These are phyloP conservation scores for Bipolaris sorokiniana DNA, from an alignment of 2,329 filamentous ascomycete species.

Conservation along the genomic window DNA sequence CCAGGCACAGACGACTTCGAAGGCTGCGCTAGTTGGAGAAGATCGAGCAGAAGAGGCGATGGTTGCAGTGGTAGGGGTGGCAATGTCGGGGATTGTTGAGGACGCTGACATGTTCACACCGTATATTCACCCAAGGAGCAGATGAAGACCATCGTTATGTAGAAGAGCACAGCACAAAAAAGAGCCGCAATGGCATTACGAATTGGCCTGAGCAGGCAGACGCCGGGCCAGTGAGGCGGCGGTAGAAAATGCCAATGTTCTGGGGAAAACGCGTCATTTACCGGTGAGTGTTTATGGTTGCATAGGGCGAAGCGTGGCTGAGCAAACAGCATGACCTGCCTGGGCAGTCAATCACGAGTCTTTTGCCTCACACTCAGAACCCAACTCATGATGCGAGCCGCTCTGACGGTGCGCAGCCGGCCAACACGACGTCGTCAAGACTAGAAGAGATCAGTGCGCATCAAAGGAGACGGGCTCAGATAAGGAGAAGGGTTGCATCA, in stretches of 20 bases:
- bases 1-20: constrained; percentile 63
- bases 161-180: constrained; percentile 10
- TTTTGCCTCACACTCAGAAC: background rate
- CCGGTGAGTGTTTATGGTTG: constrained; percentile 26
- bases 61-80: constrained; percentile 17
- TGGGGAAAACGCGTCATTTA: constrained; percentile 11
- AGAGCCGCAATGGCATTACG: constrained; percentile 7
- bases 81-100: constrained; percentile 31
- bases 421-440: background rate
- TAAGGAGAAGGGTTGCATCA: background rate
- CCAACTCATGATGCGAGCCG: background rate
- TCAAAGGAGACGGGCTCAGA: background rate
- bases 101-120: constrained; percentile 48
- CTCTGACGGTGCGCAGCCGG: background rate
- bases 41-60: background rate
- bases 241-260: constrained; percentile 7
- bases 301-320: constrained; percentile 9
- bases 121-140: constrained; percentile 13
- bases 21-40: constrained; percentile 2
- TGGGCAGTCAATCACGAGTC: background rate
- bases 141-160: constrained; percentile 12
- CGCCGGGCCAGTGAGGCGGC: constrained; percentile 20
- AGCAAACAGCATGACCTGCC: constrained; percentile 12
- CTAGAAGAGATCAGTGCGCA: background rate
- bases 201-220: constrained; percentile 14